Conservation (phyloP, 2,329 filamentous ascomycete genomes). For the Paracoccidioides lutzii region DNA sequence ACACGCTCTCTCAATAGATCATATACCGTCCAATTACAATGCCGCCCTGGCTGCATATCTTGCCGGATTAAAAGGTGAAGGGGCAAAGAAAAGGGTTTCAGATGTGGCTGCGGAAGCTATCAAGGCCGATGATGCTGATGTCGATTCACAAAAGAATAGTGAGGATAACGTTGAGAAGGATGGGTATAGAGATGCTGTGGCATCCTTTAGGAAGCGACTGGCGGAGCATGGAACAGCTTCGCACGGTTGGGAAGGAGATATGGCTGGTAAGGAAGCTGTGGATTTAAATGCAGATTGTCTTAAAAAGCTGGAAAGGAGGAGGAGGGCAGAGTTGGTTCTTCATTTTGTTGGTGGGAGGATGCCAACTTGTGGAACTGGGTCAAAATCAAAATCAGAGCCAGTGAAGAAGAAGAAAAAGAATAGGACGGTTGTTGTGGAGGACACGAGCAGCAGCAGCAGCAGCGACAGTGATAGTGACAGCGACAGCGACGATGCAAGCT, state of each 20-base stretch:
- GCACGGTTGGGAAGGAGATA: constrained; percentile 12
- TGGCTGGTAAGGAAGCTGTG: constrained; percentile 14
- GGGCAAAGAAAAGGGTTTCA: constrained; percentile 51
- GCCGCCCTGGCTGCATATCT: constrained; percentile 64
- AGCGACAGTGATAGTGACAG: constrained; percentile 22
- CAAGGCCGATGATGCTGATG: constrained; percentile 22
- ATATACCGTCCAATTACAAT: constrained; percentile 58
- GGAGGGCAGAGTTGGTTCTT: constrained; percentile 27
- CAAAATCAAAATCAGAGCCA: neutral
- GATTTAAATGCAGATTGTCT: constrained; percentile 4
- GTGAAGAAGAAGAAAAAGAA: constrained; percentile 16
- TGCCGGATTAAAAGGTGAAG: constrained; percentile 61
- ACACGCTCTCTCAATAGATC: constrained; percentile 59
- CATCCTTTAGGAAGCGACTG: constrained; percentile 29
- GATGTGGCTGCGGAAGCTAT: constrained; percentile 53
- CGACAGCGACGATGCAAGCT: constrained; percentile 7
- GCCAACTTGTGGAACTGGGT: neutral
- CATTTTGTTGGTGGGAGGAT: constrained; percentile 20
- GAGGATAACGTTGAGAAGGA: constrained; percentile 9
- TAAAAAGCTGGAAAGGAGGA: constrained; percentile 23
- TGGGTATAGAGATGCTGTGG: constrained; percentile 40
- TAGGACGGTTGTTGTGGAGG: constrained; percentile 29
- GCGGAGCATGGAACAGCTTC: constrained; percentile 17
- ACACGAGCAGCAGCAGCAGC: constrained; percentile 26
- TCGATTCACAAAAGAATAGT: constrained; percentile 11